These are phyloP conservation scores for Phaseolus coccineus DNA, from an alignment of 331 rosid species.

Conservation along the genomic window DNA sequence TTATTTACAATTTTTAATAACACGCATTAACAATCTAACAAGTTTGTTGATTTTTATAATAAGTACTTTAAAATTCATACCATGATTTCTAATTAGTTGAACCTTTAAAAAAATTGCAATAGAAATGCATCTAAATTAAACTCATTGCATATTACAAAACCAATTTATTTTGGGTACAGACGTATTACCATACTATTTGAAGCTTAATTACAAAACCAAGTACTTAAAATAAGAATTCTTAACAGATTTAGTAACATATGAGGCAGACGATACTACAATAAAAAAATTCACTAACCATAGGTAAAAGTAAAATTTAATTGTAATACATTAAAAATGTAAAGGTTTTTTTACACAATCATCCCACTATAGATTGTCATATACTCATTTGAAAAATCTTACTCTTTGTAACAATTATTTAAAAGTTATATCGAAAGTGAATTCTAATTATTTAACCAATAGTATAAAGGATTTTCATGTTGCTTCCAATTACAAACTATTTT, in stretches of 20 bases:
- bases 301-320: neutral
- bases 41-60: too few relatives aligned
- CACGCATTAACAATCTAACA: too few relatives aligned
- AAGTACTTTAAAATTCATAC: too few relatives aligned
- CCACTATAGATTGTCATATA: neutral
- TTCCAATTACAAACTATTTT: neutral
- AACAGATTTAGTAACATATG: neutral
- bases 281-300: neutral
- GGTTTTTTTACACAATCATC: neutral
- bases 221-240: neutral
- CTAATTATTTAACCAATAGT: too few relatives aligned
- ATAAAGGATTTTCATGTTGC: too few relatives aligned
- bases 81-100: too few relatives aligned
- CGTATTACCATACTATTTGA: neutral
- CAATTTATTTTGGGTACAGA: neutral
- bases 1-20: neutral
- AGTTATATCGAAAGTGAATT: too few relatives aligned
- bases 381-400: neutral
- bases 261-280: neutral
- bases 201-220: constrained; percentile 3
- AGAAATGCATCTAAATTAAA: neutral
- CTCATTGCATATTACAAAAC: neutral
- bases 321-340: neutral
- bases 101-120: neutral
- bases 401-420: neutral